A percentile compares a stretch with the other conserved stretches of the same genome.
Evolutionary conservation across 305 asterid species (phyloP).

Genomic region (Fraxinus xanthoxyloides): DNA sequence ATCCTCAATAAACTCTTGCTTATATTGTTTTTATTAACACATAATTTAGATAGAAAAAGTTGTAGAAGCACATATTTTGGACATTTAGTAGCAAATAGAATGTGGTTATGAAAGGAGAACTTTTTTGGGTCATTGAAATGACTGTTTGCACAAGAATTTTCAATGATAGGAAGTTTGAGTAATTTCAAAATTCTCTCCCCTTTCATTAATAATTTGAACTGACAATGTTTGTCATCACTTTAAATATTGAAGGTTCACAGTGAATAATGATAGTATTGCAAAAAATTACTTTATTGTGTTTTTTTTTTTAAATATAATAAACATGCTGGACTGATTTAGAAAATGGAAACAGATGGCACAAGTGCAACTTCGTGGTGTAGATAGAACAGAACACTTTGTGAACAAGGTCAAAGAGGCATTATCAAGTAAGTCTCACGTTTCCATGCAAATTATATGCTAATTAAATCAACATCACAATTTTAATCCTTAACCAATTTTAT

Average conservation of each 20-base stretch:
- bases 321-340: slow-evolving; percentile 27
- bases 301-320: slow-evolving; percentile 11
- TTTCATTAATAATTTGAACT: background rate
- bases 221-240: background rate
- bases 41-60: background rate
- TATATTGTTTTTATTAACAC: background rate
- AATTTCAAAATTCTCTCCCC: background rate
- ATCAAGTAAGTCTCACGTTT: slow-evolving; percentile 51
- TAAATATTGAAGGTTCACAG: background rate
- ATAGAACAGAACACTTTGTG: slow-evolving; percentile 60
- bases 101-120: background rate
- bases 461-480: slow-evolving; percentile 5
- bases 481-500: slow-evolving; percentile 4
- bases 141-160: slow-evolving; percentile 6
- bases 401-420: slow-evolving; percentile 66
- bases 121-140: background rate
- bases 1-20: background rate
- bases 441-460: background rate
- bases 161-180: background rate
- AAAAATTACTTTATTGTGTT: background rate
- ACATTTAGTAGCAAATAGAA: background rate
- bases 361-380: slow-evolving; percentile 64
- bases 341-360: slow-evolving; percentile 63
- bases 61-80: background rate
- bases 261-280: slow-evolving; percentile 3